A percentile compares a stretch with the other conserved stretches of the same genome.
Evolutionary conservation across 257 asterid species (phyloP).

Genomic region (Primulina huaijiensis): DNA sequence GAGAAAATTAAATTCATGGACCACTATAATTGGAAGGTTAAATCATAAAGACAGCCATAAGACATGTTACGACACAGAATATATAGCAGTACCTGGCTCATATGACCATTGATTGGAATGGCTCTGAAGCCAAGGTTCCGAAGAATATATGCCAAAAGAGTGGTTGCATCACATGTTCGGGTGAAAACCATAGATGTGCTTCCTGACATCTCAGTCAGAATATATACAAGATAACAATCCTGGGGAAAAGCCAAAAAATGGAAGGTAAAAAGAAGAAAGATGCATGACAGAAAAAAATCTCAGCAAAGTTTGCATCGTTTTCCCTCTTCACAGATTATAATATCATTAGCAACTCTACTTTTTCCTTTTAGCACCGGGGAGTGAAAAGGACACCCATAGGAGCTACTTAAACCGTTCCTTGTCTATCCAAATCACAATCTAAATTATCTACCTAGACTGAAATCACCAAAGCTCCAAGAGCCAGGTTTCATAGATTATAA

Average conservation of each 20-base stretch:
- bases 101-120: conserved; percentile 92
- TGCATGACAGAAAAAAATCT: neutral
- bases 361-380: neutral
- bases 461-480: neutral
- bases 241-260: conserved; percentile 22
- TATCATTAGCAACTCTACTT: neutral
- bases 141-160: conserved; percentile 65
- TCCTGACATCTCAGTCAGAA: conserved; percentile 66
- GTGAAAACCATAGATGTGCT: conserved; percentile 91
- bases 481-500: conserved; percentile 1
- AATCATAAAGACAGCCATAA: conserved; percentile 5
- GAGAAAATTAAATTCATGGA: neutral
- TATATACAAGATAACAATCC: conserved; percentile 89
- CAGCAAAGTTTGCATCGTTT: neutral
- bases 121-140: conserved; percentile 72
- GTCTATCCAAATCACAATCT: neutral
- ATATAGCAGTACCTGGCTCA: conserved; percentile 64
- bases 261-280: conserved; percentile 7
- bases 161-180: conserved; percentile 82
- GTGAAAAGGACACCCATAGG: neutral
- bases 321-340: conserved; percentile 4
- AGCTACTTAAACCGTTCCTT: neutral
- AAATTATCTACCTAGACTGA: neutral
- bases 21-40: neutral
- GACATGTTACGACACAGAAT: neutral